These are phyloP conservation scores for Blastocladiella emersonii DNA, from an alignment of 371 early-diverging fungal genomes.

Conservation along the genomic window DNA sequence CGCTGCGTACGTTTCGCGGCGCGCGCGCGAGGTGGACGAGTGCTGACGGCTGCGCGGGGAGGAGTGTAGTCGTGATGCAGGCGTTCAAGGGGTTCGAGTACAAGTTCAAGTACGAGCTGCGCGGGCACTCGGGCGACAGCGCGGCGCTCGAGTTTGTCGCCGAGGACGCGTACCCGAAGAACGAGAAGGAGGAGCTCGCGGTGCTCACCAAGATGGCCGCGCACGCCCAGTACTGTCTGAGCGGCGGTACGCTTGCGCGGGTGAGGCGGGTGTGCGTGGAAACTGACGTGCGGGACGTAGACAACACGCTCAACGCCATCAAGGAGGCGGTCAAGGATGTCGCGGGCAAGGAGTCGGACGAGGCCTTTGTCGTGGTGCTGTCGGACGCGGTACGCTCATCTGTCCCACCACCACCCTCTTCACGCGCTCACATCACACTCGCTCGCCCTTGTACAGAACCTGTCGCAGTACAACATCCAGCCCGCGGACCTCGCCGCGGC, in stretches of 20 bases:
- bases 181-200: slow-evolving; percentile 43
- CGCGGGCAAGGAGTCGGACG: slow-evolving; percentile 44
- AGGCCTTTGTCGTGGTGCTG: not conserved
- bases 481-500: slow-evolving; percentile 45
- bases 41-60: not conserved
- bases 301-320: slow-evolving; percentile 59
- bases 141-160: slow-evolving; percentile 57
- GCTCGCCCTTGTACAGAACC: slow-evolving; percentile 68
- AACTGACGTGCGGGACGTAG: too few relatives aligned
- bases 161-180: slow-evolving; percentile 50
- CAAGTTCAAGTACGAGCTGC: slow-evolving; percentile 60
- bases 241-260: not conserved
- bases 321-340: slow-evolving; percentile 54
- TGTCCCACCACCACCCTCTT: not conserved
- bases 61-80: slow-evolving; percentile 59
- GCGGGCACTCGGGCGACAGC: slow-evolving; percentile 67
- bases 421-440: slow-evolving; percentile 65
- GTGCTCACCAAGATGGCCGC: not conserved
- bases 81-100: slow-evolving; percentile 67
- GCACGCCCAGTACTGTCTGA: not conserved
- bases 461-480: slow-evolving; percentile 62
- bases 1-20: slow-evolving; percentile 35
- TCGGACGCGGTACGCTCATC: not conserved
- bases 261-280: too few relatives aligned
- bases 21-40: not conserved